Percentiles rank a stretch among this genome's conserved stretches.
These are phyloP conservation scores for Ormosia semicastrata DNA, from an alignment of 306 rosid species.

Conservation along the genomic window DNA sequence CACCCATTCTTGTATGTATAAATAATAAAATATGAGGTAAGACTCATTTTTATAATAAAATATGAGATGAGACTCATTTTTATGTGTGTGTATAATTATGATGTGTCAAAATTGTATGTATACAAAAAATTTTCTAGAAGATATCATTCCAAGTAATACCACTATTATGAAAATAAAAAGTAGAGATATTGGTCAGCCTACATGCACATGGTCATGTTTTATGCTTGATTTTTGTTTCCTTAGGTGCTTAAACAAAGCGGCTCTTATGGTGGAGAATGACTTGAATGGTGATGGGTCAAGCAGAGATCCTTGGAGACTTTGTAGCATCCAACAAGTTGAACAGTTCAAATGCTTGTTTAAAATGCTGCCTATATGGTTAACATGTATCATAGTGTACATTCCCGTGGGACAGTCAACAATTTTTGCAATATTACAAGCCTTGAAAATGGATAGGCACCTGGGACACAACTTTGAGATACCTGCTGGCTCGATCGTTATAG, in stretches of 20 bases:
- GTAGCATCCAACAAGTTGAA: conserved; percentile 55
- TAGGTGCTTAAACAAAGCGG: conserved; percentile 52
- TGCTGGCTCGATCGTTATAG: conserved; percentile 8
- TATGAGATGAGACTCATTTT: no score
- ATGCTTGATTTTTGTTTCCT: not conserved
- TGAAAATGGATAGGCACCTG: conserved; percentile 27
- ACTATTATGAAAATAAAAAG: no score
- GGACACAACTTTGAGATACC: conserved; percentile 16
- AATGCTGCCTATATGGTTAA: conserved; percentile 40
- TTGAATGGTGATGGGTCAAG: conserved; percentile 29
- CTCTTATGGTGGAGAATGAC: conserved; percentile 32
- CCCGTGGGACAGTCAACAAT: conserved; percentile 32
- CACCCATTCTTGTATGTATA: no score
- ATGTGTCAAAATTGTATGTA: no score
- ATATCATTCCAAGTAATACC: no score
- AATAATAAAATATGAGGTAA: no score
- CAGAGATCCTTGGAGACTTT: conserved; percentile 37
- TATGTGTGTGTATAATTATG: no score
- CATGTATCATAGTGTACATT: conserved; percentile 30
- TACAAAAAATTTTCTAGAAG: no score
- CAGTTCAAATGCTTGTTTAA: conserved; percentile 35
- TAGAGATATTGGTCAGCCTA: no score
- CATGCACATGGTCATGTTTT: not conserved
- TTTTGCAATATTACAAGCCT: conserved; percentile 43
- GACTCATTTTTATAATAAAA: no score